Conservation (phyloP, 306 rosid genomes). For the Ceratonia siliqua region DNA sequence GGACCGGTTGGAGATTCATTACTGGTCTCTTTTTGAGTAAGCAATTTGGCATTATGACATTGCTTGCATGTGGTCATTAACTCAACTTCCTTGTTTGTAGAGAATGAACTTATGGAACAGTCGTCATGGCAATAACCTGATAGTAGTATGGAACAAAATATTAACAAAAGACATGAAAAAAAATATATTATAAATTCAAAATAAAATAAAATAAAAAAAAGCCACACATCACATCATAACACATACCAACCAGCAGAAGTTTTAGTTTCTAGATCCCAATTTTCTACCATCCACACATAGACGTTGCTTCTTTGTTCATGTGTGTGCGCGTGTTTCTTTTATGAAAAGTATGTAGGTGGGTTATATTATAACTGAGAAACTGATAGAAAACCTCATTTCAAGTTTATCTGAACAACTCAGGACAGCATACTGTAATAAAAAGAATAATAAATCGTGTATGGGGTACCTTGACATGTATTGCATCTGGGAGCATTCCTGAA, state of each 20-base stretch:
- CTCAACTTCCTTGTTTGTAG: conserved; percentile 49
- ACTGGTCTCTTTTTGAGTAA: conserved; percentile 49
- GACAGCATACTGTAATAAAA: conserved; percentile 19
- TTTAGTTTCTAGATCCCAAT: not conserved
- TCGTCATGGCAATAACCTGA: conserved; percentile 77
- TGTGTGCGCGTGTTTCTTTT: not conserved
- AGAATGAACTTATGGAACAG: conserved; percentile 60
- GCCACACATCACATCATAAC: not conserved
- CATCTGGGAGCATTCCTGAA: conserved; percentile 81
- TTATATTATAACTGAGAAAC: not conserved
- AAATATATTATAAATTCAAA: not conserved
- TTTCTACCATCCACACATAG: conserved; percentile 26
- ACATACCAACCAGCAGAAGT: not conserved
- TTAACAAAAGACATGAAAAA: conserved; percentile 13
- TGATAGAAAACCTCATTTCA: not conserved
- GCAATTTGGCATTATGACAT: conserved; percentile 61
- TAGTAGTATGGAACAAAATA: conserved; percentile 34
- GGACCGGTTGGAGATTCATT: conserved; percentile 86
- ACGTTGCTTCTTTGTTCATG: too few relatives aligned
- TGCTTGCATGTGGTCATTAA: conserved; percentile 63
- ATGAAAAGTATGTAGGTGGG: not conserved
- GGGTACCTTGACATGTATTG: conserved; percentile 79
- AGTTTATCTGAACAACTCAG: not conserved
- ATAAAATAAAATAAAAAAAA: not conserved
- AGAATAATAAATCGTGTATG: conserved; percentile 18